Base-by-base conservation (phyloP, 139 green algal genomes). In the Tetradesmus obliquus region DNA sequence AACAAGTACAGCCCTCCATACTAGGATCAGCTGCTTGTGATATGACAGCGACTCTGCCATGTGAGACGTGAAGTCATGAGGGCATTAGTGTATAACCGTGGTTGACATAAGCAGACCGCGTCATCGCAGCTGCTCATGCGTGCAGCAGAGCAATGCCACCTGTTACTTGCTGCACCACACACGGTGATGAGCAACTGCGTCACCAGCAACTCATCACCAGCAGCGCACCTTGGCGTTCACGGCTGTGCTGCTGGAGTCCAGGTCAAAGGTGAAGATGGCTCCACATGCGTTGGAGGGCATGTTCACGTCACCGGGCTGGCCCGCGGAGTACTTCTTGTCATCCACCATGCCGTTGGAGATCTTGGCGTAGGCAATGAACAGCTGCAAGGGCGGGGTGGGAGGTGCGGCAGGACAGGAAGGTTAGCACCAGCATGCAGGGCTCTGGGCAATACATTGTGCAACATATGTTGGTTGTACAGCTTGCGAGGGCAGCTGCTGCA, bases 261-360 rank as follows among this genome's bases (percentile, higher is more conserved):
- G 13, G 53, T 55, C 3, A 0, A 19, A 45, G 0, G 81, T 1
- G 2, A 86, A 69, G 53, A 86, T 66, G 1, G 53, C 81, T 51
- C 53, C 81, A 17, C 81, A 86, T 5, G 13, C 69, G 81, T 86
- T 86, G 13, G 45, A 15, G 5, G 81, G 81, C 81, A 86, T 86
- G 54, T 66, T 69, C 12, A 86, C 53, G 20, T 86, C 53, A 71
- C 81, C 81, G 15, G 81, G 5, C 81, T 86, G 51, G 53, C 81
- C 81, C 4, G 53, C 53, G 17, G 81, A 86, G 54, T 69, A 86
- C 81, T 71, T 86, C 51, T 55, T 19, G 17, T 62, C 53, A 10
- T 55, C 51, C 13, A n/a, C 17, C 81, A 86, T 86, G 81, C 81
- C 81, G 0, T 69, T 86, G 53, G 12, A 13, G 8, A 86, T 69